Evolutionary conservation across 2,329 filamentous ascomycete genomes (phyloP), one percentile per base, ranked within the genome.

Genomic region (Claviceps paspali): DNA sequence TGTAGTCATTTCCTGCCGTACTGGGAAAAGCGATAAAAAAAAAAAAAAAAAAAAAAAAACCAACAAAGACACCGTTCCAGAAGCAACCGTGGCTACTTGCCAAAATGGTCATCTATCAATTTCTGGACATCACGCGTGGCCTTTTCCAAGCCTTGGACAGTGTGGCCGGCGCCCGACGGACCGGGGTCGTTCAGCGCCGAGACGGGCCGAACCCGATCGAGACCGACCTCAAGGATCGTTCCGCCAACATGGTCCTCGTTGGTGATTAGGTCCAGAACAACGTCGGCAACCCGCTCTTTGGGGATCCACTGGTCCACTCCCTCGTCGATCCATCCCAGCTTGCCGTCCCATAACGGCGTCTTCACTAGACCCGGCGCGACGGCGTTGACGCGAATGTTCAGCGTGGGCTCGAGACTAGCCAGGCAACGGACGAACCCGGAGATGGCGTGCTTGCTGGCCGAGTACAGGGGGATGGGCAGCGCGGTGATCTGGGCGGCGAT

Each of bases 321-420:
- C 19, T 43, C 35, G 7, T 53, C 44, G 7, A 61, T 35, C 36
- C 46, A 48, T n/a, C 39, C 42, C 47, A 56, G 41, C 43, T 60
- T 61, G 32, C 57, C 55, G 2, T 45, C 50, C 57, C 58, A 62
- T 21, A 62, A 34, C 12, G 59, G 57, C 15, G 60, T 62, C 32
- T 49, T 44, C 14, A 61, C 49, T 2, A 56, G 35, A 1, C 55
- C 58, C 0, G 59, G 60, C 9, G 59, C 59, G 2, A 62, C 54
- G 2, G 49, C 57, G 36, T 44, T 52, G 10, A 63, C 54, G 2
- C 56, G 42, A 14, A 39, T 39, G 21, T 39, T 31, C 15, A 62
- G 51, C 1, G 41, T 40, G 6, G 39, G 40, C 32, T 59, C 56
- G 8, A 63, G 42, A 0, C 23, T 18, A 1, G 48, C 51, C 2